phyloP scores from a whole-genome alignment of 495 filamentous ascomycete species.

The Rusavskia elegans region DNA sequence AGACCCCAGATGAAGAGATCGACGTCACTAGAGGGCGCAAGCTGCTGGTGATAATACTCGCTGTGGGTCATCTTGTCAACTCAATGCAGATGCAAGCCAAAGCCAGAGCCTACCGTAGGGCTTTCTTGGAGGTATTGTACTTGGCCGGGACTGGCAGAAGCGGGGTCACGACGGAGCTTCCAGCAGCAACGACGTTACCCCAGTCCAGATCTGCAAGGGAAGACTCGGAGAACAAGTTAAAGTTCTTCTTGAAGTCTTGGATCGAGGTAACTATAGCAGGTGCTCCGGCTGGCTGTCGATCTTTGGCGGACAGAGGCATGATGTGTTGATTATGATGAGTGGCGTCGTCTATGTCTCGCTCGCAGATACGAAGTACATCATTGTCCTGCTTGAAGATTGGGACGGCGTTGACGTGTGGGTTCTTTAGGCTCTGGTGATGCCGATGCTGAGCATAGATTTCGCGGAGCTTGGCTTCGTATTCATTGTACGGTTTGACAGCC shows the following conservation, averaged over 20 bases:
- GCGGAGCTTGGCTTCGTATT: conserved; percentile 50
- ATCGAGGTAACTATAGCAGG: conserved; percentile 47
- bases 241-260: conserved; percentile 59
- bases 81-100: neutral
- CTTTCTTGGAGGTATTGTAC: conserved; percentile 45
- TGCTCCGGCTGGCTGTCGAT: conserved; percentile 41
- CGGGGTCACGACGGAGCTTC: conserved; percentile 59
- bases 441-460: conserved; percentile 58
- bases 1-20: conserved; percentile 74
- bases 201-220: conserved; percentile 50
- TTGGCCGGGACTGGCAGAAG: conserved; percentile 54
- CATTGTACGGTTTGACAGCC: conserved; percentile 40
- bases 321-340: conserved; percentile 50
- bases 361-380: conserved; percentile 38
- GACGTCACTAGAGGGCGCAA: conserved; percentile 69
- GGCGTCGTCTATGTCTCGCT: conserved; percentile 44
- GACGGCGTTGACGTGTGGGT: conserved; percentile 48
- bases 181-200: conserved; percentile 63
- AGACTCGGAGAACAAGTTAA: conserved; percentile 60
- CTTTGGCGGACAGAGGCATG: conserved; percentile 43
- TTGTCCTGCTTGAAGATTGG: conserved; percentile 50
- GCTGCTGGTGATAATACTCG: conserved; percentile 61
- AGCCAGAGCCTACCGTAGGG: conserved; percentile 17
- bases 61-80: conserved; percentile 19
- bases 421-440: conserved; percentile 35